Conservation (phyloP, 345 rosid genomes). For the Alliaria petiolata region DNA sequence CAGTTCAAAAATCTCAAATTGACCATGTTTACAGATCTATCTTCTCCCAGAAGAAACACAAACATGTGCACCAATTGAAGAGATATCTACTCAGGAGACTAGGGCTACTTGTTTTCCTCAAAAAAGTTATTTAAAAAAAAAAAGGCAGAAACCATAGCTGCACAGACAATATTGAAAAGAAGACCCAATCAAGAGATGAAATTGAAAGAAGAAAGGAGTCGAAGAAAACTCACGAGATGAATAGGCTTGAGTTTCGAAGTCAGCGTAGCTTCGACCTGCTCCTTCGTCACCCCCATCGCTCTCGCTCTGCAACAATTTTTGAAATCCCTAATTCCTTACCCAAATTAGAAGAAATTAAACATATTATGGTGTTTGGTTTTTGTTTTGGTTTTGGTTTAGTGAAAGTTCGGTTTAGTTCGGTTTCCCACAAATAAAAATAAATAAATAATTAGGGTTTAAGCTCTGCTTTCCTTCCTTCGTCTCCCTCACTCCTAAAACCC, state of each 20-base stretch:
- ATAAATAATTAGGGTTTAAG: constrained; percentile 27
- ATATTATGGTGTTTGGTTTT: not conserved
- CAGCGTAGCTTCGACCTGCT: constrained; percentile 72
- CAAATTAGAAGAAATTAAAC: not conserved
- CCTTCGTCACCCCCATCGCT: constrained; percentile 78
- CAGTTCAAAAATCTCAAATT: not conserved
- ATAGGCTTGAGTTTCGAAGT: constrained; percentile 68
- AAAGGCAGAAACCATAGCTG: too few species aligned
- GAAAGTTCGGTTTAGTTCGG: not conserved
- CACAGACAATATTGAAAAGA: not conserved
- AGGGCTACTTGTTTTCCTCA: too few species aligned
- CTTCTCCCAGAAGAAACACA: not conserved
- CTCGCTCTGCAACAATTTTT: not conserved
- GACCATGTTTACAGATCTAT: not conserved
- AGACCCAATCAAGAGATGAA: not conserved
- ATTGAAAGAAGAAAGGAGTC: not conserved
- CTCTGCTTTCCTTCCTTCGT: not conserved
- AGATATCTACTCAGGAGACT: too few species aligned
- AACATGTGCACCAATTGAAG: too few species aligned
- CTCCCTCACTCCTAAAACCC: constrained; percentile 30
- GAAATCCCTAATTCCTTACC: constrained; percentile 13
- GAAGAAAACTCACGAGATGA: constrained; percentile 52
- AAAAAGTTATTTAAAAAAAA: too few species aligned
- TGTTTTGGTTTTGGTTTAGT: not conserved
- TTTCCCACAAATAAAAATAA: not conserved